These are phyloP conservation scores for Sclerotinia minor DNA, from an alignment of 2,329 filamentous ascomycete species.

Conservation along the genomic window DNA sequence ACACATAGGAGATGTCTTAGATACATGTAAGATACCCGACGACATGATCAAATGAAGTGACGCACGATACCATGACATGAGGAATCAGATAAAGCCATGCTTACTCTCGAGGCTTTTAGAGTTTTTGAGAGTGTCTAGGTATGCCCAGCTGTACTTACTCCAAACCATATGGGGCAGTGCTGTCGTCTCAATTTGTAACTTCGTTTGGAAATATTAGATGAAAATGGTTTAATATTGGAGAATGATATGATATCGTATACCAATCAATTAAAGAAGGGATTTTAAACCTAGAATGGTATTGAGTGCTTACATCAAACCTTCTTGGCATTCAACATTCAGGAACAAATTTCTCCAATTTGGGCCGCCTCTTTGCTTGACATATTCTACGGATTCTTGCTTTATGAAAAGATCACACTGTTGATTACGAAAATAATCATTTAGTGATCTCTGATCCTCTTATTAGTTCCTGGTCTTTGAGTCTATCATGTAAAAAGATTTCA, in stretches of 20 bases:
- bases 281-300: too few relatives aligned
- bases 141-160: neutral
- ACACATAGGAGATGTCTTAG: neutral
- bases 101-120: neutral
- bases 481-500: neutral
- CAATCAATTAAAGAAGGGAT: too few relatives aligned
- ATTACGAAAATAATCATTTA: too few relatives aligned
- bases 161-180: constrained; percentile 1
- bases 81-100: neutral
- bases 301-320: too few relatives aligned
- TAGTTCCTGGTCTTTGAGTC: neutral
- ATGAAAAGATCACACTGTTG: too few relatives aligned
- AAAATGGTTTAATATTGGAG: neutral
- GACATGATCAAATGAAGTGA: neutral
- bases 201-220: neutral
- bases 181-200: constrained; percentile 6
- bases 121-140: neutral
- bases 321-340: too few relatives aligned
- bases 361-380: too few relatives aligned
- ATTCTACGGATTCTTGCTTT: too few relatives aligned
- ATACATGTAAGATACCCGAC: neutral
- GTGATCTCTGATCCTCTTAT: neutral
- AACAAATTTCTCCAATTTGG: too few relatives aligned
- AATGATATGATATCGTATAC: neutral
- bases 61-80: neutral